phyloP scores from a whole-genome alignment of 331 rosid species.

The Pyracantha coccinea region DNA sequence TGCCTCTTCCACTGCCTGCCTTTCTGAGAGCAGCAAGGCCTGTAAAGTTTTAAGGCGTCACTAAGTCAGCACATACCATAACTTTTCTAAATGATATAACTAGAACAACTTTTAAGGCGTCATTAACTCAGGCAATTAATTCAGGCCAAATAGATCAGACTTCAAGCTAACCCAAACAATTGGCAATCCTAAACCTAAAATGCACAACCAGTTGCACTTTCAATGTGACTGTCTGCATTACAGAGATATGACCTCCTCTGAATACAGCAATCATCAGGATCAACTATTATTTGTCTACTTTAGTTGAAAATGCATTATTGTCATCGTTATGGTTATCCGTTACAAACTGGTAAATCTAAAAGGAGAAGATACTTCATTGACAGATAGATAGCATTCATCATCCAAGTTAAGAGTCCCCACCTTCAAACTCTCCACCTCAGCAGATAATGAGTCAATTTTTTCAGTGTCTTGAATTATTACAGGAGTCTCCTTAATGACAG shows the following conservation, averaged over 20 bases:
- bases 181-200: neutral
- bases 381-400: neutral
- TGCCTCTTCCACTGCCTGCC: slow-evolving; percentile 61
- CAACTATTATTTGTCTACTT: neutral
- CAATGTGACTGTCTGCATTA: neutral
- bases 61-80: slow-evolving; percentile 18
- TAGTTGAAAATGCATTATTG: neutral
- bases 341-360: neutral
- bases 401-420: slow-evolving; percentile 30
- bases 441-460: slow-evolving; percentile 69
- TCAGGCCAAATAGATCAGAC: neutral
- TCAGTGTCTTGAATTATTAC: slow-evolving; percentile 81
- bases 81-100: neutral
- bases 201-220: neutral
- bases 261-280: neutral
- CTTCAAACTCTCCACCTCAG: slow-evolving; percentile 83
- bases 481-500: slow-evolving; percentile 97
- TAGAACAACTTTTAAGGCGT: neutral
- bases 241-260: neutral
- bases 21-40: slow-evolving; percentile 65
- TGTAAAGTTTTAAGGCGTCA: slow-evolving; percentile 23
- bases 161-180: neutral
- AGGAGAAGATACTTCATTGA: neutral
- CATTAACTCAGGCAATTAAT: too few species aligned
- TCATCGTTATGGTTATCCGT: neutral